Conservation (phyloP, 2,329 filamentous ascomycete species). For the Juglanconis sp. region DNA sequence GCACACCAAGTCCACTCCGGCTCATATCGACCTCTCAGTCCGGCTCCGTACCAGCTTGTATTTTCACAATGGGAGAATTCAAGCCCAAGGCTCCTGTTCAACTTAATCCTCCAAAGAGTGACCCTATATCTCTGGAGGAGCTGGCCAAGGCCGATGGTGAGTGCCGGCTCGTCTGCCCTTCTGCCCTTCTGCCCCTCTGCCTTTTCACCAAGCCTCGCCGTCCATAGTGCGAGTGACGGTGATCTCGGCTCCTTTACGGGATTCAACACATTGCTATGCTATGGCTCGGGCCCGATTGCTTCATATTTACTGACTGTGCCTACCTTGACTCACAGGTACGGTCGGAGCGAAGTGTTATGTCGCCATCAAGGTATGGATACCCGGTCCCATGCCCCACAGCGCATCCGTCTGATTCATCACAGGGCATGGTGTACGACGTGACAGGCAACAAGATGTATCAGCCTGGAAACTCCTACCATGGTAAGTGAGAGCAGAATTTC, state of each 20-base stretch:
- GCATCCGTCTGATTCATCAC: slow-evolving; percentile 37
- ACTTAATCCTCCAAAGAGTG: slow-evolving; percentile 81
- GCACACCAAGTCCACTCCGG: not conserved
- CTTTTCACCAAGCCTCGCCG: not conserved
- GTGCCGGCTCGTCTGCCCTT: slow-evolving; percentile 25
- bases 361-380: slow-evolving; percentile 59
- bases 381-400: slow-evolving; percentile 44
- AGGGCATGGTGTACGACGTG: slow-evolving; percentile 95
- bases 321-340: slow-evolving; percentile 44
- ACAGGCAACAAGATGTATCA: slow-evolving; percentile 84
- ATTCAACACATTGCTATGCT: not conserved
- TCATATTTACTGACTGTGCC: not conserved
- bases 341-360: slow-evolving; percentile 66
- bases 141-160: slow-evolving; percentile 80
- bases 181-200: not conserved
- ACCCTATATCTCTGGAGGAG: slow-evolving; percentile 77
- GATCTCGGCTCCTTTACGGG: not conserved
- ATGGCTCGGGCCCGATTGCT: not conserved
- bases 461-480: slow-evolving; percentile 77
- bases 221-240: not conserved
- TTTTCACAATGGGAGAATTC: slow-evolving; percentile 58
- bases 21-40: not conserved
- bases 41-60: not conserved
- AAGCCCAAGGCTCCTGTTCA: slow-evolving; percentile 74
- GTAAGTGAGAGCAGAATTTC: slow-evolving; percentile 50